Conservation (phyloP, 75 land plant genomes). For the Cupressus sempervirens region DNA sequence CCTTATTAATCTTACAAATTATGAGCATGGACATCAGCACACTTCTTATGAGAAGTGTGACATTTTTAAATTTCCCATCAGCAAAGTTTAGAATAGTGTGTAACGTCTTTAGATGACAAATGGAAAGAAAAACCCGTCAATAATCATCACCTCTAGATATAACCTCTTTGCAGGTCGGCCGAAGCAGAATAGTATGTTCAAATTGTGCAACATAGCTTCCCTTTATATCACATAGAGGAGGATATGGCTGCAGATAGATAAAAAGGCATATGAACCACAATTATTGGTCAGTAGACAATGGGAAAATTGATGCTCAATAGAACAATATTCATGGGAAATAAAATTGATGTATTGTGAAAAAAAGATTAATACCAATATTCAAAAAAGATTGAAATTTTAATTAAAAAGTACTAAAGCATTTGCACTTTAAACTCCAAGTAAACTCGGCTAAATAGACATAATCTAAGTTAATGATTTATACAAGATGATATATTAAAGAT, state of each 20-base stretch:
- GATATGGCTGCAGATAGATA: conserved; percentile 64
- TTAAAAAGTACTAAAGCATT: background rate
- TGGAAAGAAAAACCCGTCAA: background rate
- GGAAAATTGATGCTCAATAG: background rate
- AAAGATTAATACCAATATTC: background rate
- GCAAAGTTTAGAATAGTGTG: background rate
- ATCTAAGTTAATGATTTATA: background rate
- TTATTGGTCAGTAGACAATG: background rate
- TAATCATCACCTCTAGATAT: conserved; percentile 94
- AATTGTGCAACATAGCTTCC: conserved; percentile 94
- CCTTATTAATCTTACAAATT: background rate
- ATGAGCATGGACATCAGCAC: background rate
- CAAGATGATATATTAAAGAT: background rate
- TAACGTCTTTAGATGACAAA: background rate
- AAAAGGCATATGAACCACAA: background rate
- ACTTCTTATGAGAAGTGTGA: background rate
- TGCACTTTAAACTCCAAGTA: background rate
- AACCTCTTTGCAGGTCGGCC: conserved; percentile 97
- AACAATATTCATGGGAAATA: background rate
- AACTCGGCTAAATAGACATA: background rate
- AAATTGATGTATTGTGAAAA: background rate
- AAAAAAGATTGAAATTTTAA: background rate
- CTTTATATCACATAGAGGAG: conserved; percentile 92
- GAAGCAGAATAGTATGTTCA: conserved; percentile 89
- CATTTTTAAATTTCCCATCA: background rate